Evolutionary conservation across 257 asterid species (phyloP).

Genomic region (Salvia rosmarinus): DNA sequence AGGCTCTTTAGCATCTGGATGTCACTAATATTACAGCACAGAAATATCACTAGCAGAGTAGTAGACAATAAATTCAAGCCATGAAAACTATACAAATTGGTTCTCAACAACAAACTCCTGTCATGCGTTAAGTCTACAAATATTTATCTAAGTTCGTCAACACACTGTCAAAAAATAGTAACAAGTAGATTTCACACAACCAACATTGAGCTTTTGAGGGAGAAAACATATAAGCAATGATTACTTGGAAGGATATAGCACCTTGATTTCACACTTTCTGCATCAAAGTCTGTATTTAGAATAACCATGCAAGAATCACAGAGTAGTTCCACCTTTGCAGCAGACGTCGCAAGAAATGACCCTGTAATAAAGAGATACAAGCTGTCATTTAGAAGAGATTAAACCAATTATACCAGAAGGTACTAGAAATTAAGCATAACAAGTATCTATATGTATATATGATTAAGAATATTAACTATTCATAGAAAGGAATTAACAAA

Average conservation of each 20-base stretch:
- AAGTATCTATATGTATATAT: not conserved
- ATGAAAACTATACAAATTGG: not conserved
- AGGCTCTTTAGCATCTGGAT: slow-evolving; percentile 11
- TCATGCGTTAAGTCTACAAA: slow-evolving; percentile 21
- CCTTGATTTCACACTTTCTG: slow-evolving; percentile 57
- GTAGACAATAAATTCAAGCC: not conserved
- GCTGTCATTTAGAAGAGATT: slow-evolving; percentile 19
- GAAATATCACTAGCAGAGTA: not conserved
- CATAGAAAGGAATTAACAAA: not conserved
- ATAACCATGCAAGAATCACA: slow-evolving; percentile 83
- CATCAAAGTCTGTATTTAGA: slow-evolving; percentile 61
- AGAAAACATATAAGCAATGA: not conserved
- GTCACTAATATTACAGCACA: slow-evolving; percentile 11
- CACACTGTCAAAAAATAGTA: slow-evolving; percentile 1
- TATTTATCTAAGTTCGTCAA: slow-evolving; percentile 1
- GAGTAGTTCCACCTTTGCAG: slow-evolving; percentile 70
- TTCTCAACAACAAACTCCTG: slow-evolving; percentile 21
- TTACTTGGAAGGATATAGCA: slow-evolving; percentile 33
- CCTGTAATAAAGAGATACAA: slow-evolving; percentile 50
- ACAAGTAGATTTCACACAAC: slow-evolving; percentile 25
- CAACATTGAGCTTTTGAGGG: slow-evolving; percentile 21
- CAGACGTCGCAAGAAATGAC: slow-evolving; percentile 77
- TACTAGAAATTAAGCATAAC: slow-evolving; percentile 26
- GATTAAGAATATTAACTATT: not conserved
- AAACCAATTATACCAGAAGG: slow-evolving; percentile 31